Base-by-base conservation (phyloP, 768 basidiomycete species). In the Ephemerocybe angulata region DNA sequence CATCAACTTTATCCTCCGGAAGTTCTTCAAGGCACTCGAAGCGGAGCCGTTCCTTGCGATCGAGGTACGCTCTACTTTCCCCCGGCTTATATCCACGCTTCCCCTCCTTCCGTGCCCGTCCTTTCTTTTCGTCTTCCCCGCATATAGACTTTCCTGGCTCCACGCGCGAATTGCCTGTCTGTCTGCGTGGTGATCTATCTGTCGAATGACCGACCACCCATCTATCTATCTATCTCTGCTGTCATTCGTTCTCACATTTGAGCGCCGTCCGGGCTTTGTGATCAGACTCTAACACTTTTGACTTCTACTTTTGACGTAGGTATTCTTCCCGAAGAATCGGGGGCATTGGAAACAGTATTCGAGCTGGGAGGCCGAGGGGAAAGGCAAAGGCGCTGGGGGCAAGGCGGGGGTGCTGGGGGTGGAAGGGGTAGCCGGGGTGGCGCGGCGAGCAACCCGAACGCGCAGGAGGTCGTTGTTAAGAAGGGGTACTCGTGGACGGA, bases 11-110 rank as follows among this genome's bases (percentile, higher is more conserved):
- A 78, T 98, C 57, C 78, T 98, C 55, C 84, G 91, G 24, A 86
- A 88, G 66, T 98, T 98, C 78, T 98, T 99, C 84, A 98, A 97
- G 68, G 82, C 86, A 6, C 78, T 93, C 46, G 80, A 83, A 51
- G 85, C 91, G 59, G 88, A 97, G 58, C 79, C 90, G 0, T 90
- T 98, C 73, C 76, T 98, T 44, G 81, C 92, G 56, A 80, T 98
- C 57, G 93, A 98, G 79, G 94, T 94, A 63, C 74, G 71, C 61
- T 55, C 55, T 51, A 52, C 24, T 56, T 38, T 55, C 53, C 55
- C 54, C 27, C 30, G 52, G 40, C 41, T 46, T 17, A n/a, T 28
- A 42, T 52, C 53, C 50, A 47, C 31, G 38, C 54, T 54, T 53
- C 15, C 33, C 52, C 56, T 50, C 19, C 15, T 30, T 29, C 7